Evolutionary conservation across 2,329 filamentous ascomycete species (phyloP), one percentile per base, ranked within the genome.

Genomic region (Tolypocladium guangdongense): DNA sequence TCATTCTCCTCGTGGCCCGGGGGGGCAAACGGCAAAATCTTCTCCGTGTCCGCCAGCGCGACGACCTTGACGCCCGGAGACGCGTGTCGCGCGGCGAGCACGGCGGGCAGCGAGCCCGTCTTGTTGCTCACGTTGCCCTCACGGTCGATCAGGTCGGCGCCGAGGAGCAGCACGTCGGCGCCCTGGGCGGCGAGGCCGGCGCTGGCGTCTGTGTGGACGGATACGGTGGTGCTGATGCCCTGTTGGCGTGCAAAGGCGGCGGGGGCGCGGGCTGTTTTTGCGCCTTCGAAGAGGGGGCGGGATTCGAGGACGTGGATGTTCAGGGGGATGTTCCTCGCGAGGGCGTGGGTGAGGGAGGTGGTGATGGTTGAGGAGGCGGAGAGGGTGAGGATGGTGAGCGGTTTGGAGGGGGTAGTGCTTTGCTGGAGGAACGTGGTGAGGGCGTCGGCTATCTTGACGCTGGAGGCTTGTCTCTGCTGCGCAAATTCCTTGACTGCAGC

Each of bases 51-150:
- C 46, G 78, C 77, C 4, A 87, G 58, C 0, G 82, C 77, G 3
- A 85, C 64, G 0, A 84, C 69, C 54, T 74, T 76, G 12, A 68
- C 72, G 0, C 55, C 55, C 0, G 74, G 72, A 4, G 74, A 71
- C 3, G 78, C 64, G 50, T 77, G 64, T 52, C 73, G 79, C 8
- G 79, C 77, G 50, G 77, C 74, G 1, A 86, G 68, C 0, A 81
- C 74, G 1, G 79, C 75, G 1, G 81, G 76, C 7, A 87, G 65
- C 1, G 81, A 84, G 0, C 84, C 84, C 0, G 76, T 82, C 65
- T 87, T 88, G 66, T 87, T 88, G 64, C 77, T 82, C 20, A 87
- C 78, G 33, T 79, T 76, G 2, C 82, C 84, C 1, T 68, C 63
- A 0, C 68, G 63, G 14, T 78, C 77, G 52, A 88, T 82, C 5